These are phyloP conservation scores for Dictyostelium citrinum DNA, from an alignment of 78 protist species.

Conservation along the genomic window DNA sequence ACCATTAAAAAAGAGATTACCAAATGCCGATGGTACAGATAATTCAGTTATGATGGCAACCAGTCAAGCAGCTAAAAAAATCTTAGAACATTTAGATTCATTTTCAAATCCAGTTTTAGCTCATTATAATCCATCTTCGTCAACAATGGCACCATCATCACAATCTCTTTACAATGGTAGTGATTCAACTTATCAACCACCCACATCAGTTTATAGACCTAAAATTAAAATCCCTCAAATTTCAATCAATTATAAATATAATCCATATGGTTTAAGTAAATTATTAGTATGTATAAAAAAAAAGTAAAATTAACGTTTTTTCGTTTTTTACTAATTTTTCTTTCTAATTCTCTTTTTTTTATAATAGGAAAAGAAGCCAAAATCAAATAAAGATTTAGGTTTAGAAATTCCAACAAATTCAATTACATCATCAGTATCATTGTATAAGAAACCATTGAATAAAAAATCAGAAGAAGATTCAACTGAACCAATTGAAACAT, in stretches of 20 bases:
- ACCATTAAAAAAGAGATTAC: neutral
- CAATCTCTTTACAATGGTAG: neutral
- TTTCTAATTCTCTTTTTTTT: neutral
- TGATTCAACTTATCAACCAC: neutral
- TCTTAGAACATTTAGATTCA: conserved; percentile 36
- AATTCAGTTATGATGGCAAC: conserved; percentile 24
- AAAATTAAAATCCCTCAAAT: conserved; percentile 47
- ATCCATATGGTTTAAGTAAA: conserved; percentile 60
- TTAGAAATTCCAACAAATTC: conserved; percentile 28
- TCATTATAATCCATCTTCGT: neutral
- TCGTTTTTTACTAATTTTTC: neutral
- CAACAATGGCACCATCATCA: neutral
- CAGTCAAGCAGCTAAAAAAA: conserved; percentile 66
- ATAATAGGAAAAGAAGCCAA: conserved; percentile 67
- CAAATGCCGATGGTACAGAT: neutral
- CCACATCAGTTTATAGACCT: neutral
- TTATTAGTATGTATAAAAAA: conserved; percentile 5
- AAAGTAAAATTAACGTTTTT: too few relatives aligned
- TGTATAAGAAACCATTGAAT: conserved; percentile 26
- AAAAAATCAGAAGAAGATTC: neutral
- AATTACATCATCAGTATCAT: conserved; percentile 48
- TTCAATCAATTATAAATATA: conserved; percentile 35
- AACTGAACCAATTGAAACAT: neutral
- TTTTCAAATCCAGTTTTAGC: conserved; percentile 35
- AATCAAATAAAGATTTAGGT: conserved; percentile 2